Evolutionary conservation across 768 basidiomycete species (phyloP), one percentile per base, ranked within the genome.

Genomic region (Boletus barrowsii): DNA sequence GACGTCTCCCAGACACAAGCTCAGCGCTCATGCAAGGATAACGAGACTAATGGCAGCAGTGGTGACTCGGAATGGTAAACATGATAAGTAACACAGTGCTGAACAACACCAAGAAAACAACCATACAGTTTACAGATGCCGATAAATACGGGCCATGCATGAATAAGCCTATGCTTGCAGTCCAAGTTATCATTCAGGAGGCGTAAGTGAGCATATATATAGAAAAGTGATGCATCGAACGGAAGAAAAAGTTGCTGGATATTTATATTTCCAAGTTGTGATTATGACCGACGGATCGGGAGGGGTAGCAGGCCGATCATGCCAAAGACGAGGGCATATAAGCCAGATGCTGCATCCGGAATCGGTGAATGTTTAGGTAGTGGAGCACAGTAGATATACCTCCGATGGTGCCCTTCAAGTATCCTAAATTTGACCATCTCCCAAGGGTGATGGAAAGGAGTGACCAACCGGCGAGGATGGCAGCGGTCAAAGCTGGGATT

Each of bases 291-390:
- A 75, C 79, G 74, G 49, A 79, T 72, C 68, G 87, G 87, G 24
- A 80, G 79, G 14, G 88, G 86, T 48, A 90, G 72, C 20, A 91
- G 74, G 3, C 88, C 89, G 53, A 91, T 78, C 35, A 89, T 68
- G n/a, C 89, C 89, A 63, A 91, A 88, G 18, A 74, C 74, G 40
- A 89, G 75, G 9, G 82, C 82, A 60, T 90, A 91, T 43, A 88
- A 67, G 10, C 83, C 85, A 11, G 82, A 83, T 11, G 86, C 88
- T 91, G 60, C 5, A 43, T 41, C 45, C 18, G 14, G 37, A n/a
- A 55, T 62, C 50, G 32, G 55, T 42, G 39, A 26, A 13, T 29
- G 41, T 51, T 30, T 37, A 0, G 8, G 43, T 10, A n/a, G 13
- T 1, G 40, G 14, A 51, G 10, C 3, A 43, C 20, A 32, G 29